Base-by-base conservation (phyloP, 2,329 filamentous ascomycete genomes). In the Penicillium occitanis region DNA sequence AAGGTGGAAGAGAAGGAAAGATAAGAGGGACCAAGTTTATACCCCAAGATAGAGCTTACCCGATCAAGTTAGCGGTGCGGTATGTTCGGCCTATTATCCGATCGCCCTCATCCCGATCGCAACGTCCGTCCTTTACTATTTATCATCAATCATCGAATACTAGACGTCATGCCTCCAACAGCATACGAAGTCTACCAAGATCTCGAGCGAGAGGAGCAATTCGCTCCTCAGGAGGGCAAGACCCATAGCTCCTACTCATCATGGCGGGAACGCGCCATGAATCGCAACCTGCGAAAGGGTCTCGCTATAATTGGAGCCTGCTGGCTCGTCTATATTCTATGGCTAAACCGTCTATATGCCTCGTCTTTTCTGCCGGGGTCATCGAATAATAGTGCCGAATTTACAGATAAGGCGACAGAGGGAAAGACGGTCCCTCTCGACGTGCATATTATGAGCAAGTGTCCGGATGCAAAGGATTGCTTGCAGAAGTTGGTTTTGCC, bases 381-480 rank as follows among this genome's bases (percentile, higher is more conserved):
- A 13, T 53, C 58, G 2, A 58, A 55, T 25, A 46, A 55, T 44
- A 28, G 7, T n/a, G 40, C 22, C 17, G 53, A 58, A 14, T 28
- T 40, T 25, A 51, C 63, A 74, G 19, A 14, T 13, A 57, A 57
- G 14, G 42, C 44, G 42, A 59, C 46, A 7, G 35, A 14, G 70
- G 35, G 30, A 46, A 68, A 66, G 40, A 72, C 67, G 66, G 90
- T 98, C 4, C 91, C 92, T 3, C 80, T 99, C 1, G 95, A 99
- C 77, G 91, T 92, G 65, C 94, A 98, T 77, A 95, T 98, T 72
- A 99, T 98, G 90, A 91, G 89, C 80, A 97, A 98, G 84, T 99
- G 95, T 74, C 93, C 94, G 0, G 95, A 99, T 78, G 93, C 95
- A 1, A 86, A 85, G 77, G 90, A 92, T 74, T 97, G 94, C 73